phyloP scores from a whole-genome alignment of 495 filamentous ascomycete species.

The Trichocladium antarcticum region DNA sequence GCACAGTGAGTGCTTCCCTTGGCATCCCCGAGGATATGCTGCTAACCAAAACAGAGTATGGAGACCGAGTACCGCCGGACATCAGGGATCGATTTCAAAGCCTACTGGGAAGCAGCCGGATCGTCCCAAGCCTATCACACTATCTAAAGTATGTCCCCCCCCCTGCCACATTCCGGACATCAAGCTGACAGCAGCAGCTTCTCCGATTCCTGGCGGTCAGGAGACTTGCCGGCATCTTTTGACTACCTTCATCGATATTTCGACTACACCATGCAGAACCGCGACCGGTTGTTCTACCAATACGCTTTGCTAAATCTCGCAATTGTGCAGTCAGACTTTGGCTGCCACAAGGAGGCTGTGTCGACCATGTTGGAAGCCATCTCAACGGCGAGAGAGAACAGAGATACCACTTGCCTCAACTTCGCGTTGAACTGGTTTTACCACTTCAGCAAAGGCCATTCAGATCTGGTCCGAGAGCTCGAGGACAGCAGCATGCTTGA shows the following conservation, averaged over 20 bases:
- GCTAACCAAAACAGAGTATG: conserved; percentile 27
- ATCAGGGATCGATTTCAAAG: conserved; percentile 52
- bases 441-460: conserved; percentile 80
- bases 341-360: conserved; percentile 81
- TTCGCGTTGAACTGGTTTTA: conserved; percentile 97
- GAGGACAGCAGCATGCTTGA: conserved; percentile 63
- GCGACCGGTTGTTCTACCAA: conserved; percentile 78
- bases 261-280: conserved; percentile 88
- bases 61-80: conserved; percentile 58
- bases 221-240: conserved; percentile 81
- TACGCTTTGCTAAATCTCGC: conserved; percentile 92
- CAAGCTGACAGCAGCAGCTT: conserved; percentile 42
- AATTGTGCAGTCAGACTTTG: conserved; percentile 91
- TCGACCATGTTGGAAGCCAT: conserved; percentile 89
- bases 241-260: conserved; percentile 92
- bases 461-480: conserved; percentile 57
- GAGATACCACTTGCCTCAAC: conserved; percentile 85
- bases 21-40: neutral
- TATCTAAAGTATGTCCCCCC: conserved; percentile 52
- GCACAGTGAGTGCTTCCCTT: conserved; percentile 50
- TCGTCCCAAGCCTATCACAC: conserved; percentile 60
- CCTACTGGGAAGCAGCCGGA: conserved; percentile 54
- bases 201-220: conserved; percentile 80
- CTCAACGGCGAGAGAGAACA: conserved; percentile 79
- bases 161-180: conserved; percentile 11